Base-by-base conservation (phyloP, 2,329 filamentous ascomycete genomes). In the Cladosporium austrohemisphaericum region DNA sequence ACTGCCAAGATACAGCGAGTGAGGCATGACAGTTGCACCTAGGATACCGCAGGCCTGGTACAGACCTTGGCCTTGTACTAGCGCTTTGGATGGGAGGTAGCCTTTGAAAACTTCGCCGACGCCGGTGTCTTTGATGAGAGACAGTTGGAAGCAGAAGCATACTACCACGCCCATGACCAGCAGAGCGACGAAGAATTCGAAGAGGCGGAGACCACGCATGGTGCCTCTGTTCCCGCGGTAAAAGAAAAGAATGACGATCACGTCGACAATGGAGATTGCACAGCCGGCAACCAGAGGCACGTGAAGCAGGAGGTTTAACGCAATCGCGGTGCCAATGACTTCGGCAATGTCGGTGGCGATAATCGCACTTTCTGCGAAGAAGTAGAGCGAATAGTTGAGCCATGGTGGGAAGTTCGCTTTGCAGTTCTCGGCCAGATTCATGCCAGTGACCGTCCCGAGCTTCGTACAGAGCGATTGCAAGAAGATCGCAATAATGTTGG, bases 1-100 rank as follows among this genome's bases (percentile, higher is more conserved):
- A 4, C 80, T 84, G 18, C 84, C 84, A 3, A 88, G 74, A 56
- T 83, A 87, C 3, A 87, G 68, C 45, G 78, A 82, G 58, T 85
- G 83, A 4, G 83, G 83, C 83, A 86, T 85, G 19, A 86, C 84
- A 0, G 86, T 90, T 3, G 86, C 86, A 2, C 86, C 86, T 0
- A 90, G 73, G 50, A 90, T 90, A 44, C 86, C 86, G 55, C 86
- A 90, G 1, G 85, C 79, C 65, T 86, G 83, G 62, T 86, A 87
- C 0, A 84, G 61, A 40, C 76, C 83, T 60, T 81, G 60, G 1
- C 76, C 74, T 61, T 85, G 68, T 1, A 84, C 68, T 1, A 86
- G 65, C 3, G 76, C 73, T 33, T 69, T 68, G 0, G 81, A 85
- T 0, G 84, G 84, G 14, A 86, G 63, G 56, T 83, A 87, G 14